These are phyloP conservation scores for Lasiosphaeriaceae sp. DNA, from an alignment of 495 filamentous ascomycete species.

Conservation along the genomic window DNA sequence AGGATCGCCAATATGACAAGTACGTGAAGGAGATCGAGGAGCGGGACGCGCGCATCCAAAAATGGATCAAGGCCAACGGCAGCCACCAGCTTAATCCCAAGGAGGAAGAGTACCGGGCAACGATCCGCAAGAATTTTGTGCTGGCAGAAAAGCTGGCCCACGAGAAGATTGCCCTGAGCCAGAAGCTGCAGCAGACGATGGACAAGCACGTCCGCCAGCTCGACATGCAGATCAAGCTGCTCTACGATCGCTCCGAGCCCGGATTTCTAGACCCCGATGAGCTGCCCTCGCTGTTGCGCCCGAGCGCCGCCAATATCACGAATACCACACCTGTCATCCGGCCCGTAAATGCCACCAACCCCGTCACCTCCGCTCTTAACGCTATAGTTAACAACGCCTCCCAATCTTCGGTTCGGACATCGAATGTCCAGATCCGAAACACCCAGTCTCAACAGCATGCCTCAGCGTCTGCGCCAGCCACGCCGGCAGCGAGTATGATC, in stretches of 20 bases:
- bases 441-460: constrained; percentile 38
- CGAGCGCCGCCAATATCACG: constrained; percentile 45
- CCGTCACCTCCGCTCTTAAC: constrained; percentile 44
- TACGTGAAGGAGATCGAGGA: constrained; percentile 69
- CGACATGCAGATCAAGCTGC: constrained; percentile 78
- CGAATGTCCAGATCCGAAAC: constrained; percentile 39
- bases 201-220: constrained; percentile 87
- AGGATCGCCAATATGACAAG: constrained; percentile 76
- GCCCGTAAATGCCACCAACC: constrained; percentile 36
- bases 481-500: constrained; percentile 58
- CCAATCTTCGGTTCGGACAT: constrained; percentile 25
- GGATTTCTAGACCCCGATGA: constrained; percentile 70
- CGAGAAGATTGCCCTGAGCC: constrained; percentile 78
- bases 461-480: constrained; percentile 60
- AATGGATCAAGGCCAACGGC: constrained; percentile 82
- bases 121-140: constrained; percentile 68
- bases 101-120: constrained; percentile 68
- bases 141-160: constrained; percentile 70
- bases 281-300: constrained; percentile 73
- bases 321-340: constrained; percentile 34
- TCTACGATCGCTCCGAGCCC: constrained; percentile 70
- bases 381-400: constrained; percentile 45
- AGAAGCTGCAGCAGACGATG: constrained; percentile 71
- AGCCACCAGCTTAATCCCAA: constrained; percentile 79
- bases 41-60: constrained; percentile 79